Conservation (phyloP, 2,329 filamentous ascomycete genomes). For the Beauveria caledonica region DNA sequence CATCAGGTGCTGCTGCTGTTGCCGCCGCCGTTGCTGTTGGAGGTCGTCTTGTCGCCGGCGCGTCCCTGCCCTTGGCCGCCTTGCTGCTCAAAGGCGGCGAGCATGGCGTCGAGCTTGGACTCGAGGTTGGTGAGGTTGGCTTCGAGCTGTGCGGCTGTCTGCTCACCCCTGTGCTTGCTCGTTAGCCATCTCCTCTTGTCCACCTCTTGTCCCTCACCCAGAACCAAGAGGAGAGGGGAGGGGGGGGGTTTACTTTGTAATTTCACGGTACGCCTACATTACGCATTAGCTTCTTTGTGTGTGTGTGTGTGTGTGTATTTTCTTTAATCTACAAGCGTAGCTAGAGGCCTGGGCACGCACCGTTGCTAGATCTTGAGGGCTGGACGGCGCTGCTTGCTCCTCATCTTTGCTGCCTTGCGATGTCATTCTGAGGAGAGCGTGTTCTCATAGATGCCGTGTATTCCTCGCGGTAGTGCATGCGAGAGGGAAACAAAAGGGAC, state of each 20-base stretch:
- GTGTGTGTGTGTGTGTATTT: background rate
- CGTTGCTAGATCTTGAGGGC: slow-evolving; percentile 1
- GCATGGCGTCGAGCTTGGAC: slow-evolving; percentile 45
- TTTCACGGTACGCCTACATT: slow-evolving; percentile 13
- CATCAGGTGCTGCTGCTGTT: background rate
- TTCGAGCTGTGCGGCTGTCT: slow-evolving; percentile 45
- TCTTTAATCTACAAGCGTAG: too few species aligned
- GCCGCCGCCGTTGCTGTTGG: background rate
- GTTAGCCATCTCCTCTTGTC: background rate
- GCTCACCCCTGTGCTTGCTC: slow-evolving; percentile 38
- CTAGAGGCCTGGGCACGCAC: background rate
- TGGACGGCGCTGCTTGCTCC: background rate
- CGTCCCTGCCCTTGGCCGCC: background rate
- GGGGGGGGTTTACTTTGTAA: slow-evolving; percentile 14
- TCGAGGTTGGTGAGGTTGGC: slow-evolving; percentile 44
- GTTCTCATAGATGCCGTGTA: background rate
- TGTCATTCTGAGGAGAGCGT: background rate
- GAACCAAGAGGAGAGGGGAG: background rate
- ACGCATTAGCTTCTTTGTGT: background rate
- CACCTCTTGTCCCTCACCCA: background rate
- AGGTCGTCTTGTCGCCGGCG: background rate
- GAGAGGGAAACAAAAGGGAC: too few species aligned
- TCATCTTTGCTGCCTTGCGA: background rate
- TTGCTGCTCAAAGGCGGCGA: slow-evolving; percentile 37
- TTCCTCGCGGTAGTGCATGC: background rate